These are phyloP conservation scores for Phytophthora pisi DNA, from an alignment of 352 stramenopile species.

Conservation along the genomic window DNA sequence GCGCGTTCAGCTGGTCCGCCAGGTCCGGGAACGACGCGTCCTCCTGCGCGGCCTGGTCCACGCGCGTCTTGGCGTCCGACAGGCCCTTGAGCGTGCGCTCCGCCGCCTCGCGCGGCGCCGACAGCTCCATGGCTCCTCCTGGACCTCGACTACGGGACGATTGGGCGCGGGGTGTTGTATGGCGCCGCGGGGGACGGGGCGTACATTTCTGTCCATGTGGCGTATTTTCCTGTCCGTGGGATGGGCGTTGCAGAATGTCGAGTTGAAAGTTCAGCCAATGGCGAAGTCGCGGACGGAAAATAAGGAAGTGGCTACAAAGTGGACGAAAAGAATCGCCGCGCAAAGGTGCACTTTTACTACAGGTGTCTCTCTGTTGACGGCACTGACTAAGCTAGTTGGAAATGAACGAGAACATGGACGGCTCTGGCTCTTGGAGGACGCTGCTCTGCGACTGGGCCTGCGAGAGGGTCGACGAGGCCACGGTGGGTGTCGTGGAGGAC, in stretches of 20 bases:
- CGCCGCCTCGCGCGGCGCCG: conserved; percentile 26
- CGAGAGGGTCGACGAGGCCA: conserved; percentile 32
- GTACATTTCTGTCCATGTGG: not conserved
- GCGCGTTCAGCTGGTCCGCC: conserved; percentile 77
- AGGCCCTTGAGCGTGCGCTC: conserved; percentile 72
- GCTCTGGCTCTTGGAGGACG: conserved; percentile 30
- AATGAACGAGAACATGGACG: conserved; percentile 73
- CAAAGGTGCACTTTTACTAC: conserved; percentile 1
- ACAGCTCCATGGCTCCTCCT: conserved; percentile 26
- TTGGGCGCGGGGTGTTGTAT: conserved; percentile 9
- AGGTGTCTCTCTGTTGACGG: not conserved
- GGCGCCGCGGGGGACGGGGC: not conserved
- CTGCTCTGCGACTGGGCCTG: conserved; percentile 31
- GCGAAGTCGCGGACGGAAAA: not conserved
- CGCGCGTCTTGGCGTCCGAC: conserved; percentile 68
- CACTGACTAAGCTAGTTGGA: conserved; percentile 32
- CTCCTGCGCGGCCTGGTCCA: conserved; percentile 74
- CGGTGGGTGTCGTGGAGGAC: conserved; percentile 39
- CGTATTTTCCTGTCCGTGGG: too few relatives aligned
- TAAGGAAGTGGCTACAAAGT: not conserved
- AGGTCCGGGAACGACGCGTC: conserved; percentile 84
- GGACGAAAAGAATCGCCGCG: too few relatives aligned
- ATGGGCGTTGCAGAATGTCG: not conserved
- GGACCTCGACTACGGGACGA: conserved; percentile 3
- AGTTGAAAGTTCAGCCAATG: not conserved